Evolutionary conservation across 768 basidiomycete genomes (phyloP).

Genomic region (Trametes cinnabarina): DNA sequence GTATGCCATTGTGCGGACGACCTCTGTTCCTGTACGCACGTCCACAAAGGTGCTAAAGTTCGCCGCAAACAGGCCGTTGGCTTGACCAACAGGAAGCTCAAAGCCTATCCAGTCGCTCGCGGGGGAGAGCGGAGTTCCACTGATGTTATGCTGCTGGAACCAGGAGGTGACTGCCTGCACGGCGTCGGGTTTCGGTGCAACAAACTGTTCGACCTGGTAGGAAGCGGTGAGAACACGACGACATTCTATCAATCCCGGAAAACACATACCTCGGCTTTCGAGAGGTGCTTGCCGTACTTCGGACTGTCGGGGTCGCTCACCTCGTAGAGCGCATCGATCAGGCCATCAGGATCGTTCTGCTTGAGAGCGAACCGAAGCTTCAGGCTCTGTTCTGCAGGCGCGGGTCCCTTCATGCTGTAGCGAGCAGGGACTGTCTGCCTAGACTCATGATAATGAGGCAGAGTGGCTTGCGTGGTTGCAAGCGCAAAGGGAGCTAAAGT

Average conservation of each 20-base stretch:
- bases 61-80: constrained; percentile 27
- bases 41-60: constrained; percentile 27
- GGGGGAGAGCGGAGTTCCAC: constrained; percentile 15
- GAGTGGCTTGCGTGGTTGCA: not conserved
- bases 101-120: constrained; percentile 29
- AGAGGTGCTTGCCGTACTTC: constrained; percentile 32
- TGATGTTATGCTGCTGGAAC: constrained; percentile 23
- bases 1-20: constrained; percentile 29
- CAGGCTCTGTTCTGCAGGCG: constrained; percentile 26
- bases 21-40: constrained; percentile 16
- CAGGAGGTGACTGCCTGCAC: constrained; percentile 23
- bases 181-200: constrained; percentile 21
- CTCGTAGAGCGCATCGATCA: constrained; percentile 32
- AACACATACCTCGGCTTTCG: constrained; percentile 31
- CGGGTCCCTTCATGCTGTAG: constrained; percentile 29
- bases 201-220: constrained; percentile 18
- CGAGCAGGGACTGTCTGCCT: constrained; percentile 22
- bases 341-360: constrained; percentile 31
- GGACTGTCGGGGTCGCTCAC: constrained; percentile 32
- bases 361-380: constrained; percentile 34
- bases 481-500: not conserved
- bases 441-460: not conserved
- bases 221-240: no score
- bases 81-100: constrained; percentile 24
- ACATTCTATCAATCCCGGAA: not conserved